Base-by-base conservation (phyloP, 2,329 filamentous ascomycete species). In the Alternaria solani region DNA sequence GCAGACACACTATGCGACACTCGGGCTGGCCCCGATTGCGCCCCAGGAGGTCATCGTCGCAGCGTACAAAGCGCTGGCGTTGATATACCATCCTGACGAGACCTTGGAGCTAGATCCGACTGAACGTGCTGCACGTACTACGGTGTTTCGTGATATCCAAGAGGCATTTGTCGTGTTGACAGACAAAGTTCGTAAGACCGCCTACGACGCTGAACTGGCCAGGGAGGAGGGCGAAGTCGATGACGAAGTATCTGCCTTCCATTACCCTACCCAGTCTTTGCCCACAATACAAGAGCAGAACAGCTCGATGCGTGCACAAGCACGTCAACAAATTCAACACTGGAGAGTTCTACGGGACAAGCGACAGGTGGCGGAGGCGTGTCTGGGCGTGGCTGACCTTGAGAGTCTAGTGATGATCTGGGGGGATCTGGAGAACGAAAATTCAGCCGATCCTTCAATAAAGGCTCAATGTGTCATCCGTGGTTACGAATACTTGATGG, bases 141-240 rank as follows among this genome's bases (percentile, higher is more conserved):
- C 56, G 8, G 55, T 41, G 5, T 65, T 67, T 39, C 48, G 43
- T 1, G 11, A 59, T 2, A 28, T 70, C 4, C 65, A 70, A 34
- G 57, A 65, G 42, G 67, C 68, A 11, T 67, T 65, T 53, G 62
- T 65, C 51, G 64, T 74, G 9, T 58, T 72, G 23, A 23, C 46
- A 3, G 62, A 61, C 20, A 51, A 65, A 8, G 46, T 48, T 6
- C n/a, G 57, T 12, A 69, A 63, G 39, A 56, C 44, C 5, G 39
- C 59, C 11, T 71, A 74, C 39, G 69, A 70, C 42, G 46, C 51
- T 30, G 62, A 68, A 36, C 59, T 68, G 12, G 18, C 41, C 16
- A 51, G 55, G 8, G 43, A 61, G n/a, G 30, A 51, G 16, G 46
- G 52, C 18, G 38, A 39, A 12, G 30, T 59, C 12, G 56, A 55